Evolutionary conservation across 2,329 filamentous ascomycete species (phyloP).

Genomic region (Periglandula ipomoeae): DNA sequence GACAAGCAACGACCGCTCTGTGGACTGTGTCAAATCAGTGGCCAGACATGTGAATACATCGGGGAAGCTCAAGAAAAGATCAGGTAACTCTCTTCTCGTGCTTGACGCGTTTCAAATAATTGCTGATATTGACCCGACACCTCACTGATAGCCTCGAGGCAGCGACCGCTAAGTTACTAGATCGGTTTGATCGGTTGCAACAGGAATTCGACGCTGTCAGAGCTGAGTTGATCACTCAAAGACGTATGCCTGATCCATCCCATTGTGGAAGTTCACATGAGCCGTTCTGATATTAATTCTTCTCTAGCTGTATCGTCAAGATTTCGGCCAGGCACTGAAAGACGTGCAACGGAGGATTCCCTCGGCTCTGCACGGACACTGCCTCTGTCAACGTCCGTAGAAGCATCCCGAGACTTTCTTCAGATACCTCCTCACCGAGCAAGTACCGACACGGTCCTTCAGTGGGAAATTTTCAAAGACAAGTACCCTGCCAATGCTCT

Average conservation of each 20-base stretch:
- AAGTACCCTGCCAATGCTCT: conserved; percentile 12
- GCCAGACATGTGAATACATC: conserved; percentile 12
- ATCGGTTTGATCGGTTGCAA: conserved; percentile 11
- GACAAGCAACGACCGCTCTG: conserved; percentile 13
- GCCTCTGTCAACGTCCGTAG: conserved; percentile 3
- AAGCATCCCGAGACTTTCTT: conserved; percentile 13
- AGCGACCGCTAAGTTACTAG: conserved; percentile 10
- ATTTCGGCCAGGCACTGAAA: background rate
- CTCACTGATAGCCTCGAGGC: conserved; percentile 9
- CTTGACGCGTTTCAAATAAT: too few relatives aligned
- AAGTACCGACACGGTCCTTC: conserved; percentile 12
- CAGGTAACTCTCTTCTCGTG: too few relatives aligned
- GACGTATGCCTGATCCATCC: background rate
- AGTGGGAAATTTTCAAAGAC: conserved; percentile 12
- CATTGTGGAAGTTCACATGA: background rate
- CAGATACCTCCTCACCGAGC: conserved; percentile 14
- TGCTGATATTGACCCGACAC: too few relatives aligned
- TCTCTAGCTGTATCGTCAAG: background rate
- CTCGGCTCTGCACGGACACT: background rate
- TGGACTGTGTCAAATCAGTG: conserved; percentile 9
- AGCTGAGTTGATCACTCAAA: background rate
- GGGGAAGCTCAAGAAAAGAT: conserved; percentile 11
- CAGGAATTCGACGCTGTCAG: conserved; percentile 11
- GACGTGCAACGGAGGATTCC: background rate
- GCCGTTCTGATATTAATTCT: too few relatives aligned